These are phyloP conservation scores for Nemania sp. DNA, from an alignment of 2,329 filamentous ascomycete species.

Conservation along the genomic window DNA sequence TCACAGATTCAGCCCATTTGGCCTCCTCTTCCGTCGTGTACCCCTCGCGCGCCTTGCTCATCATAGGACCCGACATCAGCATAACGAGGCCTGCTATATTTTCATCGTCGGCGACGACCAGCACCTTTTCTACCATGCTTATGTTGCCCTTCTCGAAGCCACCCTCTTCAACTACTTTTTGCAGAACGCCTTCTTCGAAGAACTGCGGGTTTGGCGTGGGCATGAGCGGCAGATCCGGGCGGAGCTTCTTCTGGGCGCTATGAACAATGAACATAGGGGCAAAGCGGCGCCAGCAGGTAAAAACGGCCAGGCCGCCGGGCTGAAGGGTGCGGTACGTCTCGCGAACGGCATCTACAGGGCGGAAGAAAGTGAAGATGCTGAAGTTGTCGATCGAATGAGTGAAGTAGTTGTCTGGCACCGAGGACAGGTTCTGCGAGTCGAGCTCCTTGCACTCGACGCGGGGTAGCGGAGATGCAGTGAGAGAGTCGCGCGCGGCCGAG, in stretches of 20 bases:
- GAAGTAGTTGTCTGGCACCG: conserved; percentile 31
- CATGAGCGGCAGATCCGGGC: conserved; percentile 34
- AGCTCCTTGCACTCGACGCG: conserved; percentile 34
- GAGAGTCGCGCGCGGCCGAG: conserved; percentile 35
- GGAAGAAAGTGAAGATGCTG: conserved; percentile 35
- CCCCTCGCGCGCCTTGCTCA: conserved; percentile 35
- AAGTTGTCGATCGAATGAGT: conserved; percentile 36
- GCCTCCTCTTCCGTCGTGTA: conserved; percentile 33
- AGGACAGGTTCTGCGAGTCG: conserved; percentile 33
- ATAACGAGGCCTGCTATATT: conserved; percentile 35
- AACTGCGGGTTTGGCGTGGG: conserved; percentile 31
- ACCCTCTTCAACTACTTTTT: conserved; percentile 31
- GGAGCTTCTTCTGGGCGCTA: conserved; percentile 33
- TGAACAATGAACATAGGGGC: conserved; percentile 32
- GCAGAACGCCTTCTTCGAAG: conserved; percentile 32
- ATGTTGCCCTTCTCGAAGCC: conserved; percentile 33
- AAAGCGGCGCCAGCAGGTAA: conserved; percentile 35
- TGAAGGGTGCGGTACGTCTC: conserved; percentile 34
- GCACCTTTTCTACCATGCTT: conserved; percentile 27
- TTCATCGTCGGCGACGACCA: conserved; percentile 33
- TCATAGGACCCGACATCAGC: conserved; percentile 38
- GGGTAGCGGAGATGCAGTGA: conserved; percentile 32
- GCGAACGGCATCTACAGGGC: conserved; percentile 27
- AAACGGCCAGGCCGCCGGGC: conserved; percentile 29
- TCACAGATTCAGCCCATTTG: conserved; percentile 31